phyloP scores from a whole-genome alignment of 1,284 basidiomycete genomes.

The Microbotryum scabiosae region DNA sequence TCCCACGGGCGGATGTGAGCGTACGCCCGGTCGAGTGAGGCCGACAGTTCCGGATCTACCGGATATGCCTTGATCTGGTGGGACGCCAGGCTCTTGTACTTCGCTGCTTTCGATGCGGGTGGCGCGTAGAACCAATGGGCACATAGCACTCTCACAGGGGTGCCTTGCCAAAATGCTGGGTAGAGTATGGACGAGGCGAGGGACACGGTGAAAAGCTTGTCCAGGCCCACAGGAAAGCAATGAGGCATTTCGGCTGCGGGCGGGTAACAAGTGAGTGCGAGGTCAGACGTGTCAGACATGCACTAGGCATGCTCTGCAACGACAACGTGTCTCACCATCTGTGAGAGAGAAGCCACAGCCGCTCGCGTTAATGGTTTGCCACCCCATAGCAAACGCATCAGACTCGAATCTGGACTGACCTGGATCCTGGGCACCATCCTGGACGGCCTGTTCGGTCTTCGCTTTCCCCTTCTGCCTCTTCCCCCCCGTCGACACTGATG shows the following conservation, averaged over 20 bases:
- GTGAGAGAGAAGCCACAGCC: too few species aligned
- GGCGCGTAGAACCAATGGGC: slow-evolving; percentile 42
- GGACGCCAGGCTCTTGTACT: slow-evolving; percentile 3
- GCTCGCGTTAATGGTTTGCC: too few species aligned
- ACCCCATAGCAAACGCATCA: background rate
- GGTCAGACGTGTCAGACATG: too few species aligned
- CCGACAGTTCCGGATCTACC: slow-evolving; percentile 36
- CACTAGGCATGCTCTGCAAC: background rate
- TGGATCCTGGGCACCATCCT: slow-evolving; percentile 10
- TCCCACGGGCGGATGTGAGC: slow-evolving; percentile 38
- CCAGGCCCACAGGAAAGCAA: slow-evolving; percentile 35
- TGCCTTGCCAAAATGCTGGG: slow-evolving; percentile 41
- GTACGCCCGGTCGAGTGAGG: slow-evolving; percentile 40
- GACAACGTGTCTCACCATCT: background rate
- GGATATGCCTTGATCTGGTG: slow-evolving; percentile 33
- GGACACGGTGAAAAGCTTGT: slow-evolving; percentile 36
- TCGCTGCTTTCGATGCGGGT: slow-evolving; percentile 11
- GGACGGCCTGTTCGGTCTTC: slow-evolving; percentile 5
- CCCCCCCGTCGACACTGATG: background rate
- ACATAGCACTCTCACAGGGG: slow-evolving; percentile 35
- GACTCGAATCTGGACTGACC: background rate
- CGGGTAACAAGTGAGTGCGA: background rate
- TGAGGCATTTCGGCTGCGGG: slow-evolving; percentile 16
- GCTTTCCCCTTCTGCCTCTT: slow-evolving; percentile 3
- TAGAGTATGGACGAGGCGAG: slow-evolving; percentile 30